phyloP scores from a whole-genome alignment of 345 rosid genomes.

The Gossypium arboreum region DNA sequence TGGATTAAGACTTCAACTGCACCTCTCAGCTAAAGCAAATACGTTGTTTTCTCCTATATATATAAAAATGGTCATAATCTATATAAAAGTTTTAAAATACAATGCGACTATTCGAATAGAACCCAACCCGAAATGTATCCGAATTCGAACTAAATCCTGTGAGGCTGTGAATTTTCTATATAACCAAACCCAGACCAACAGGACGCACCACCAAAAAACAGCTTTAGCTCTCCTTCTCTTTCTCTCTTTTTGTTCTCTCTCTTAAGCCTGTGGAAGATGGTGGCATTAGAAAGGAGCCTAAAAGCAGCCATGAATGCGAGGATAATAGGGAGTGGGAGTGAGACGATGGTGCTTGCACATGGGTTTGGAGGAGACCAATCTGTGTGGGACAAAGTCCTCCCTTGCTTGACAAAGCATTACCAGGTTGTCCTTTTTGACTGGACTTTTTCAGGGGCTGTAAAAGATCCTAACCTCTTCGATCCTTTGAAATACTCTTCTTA shows the following conservation, averaged over 20 bases:
- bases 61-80: no score
- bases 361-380: slow-evolving; percentile 76
- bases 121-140: not conserved
- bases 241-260: not conserved
- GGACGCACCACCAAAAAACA: not conserved
- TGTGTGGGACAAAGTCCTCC: slow-evolving; percentile 54
- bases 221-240: not conserved
- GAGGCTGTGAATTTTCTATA: slow-evolving; percentile 10
- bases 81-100: no score
- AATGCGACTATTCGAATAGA: not conserved
- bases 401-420: slow-evolving; percentile 39
- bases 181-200: not conserved
- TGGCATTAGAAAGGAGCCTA: slow-evolving; percentile 32
- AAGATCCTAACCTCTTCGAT: slow-evolving; percentile 51
- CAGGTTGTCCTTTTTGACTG: slow-evolving; percentile 69
- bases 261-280: slow-evolving; percentile 14
- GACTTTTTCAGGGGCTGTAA: slow-evolving; percentile 62
- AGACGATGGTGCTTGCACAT: slow-evolving; percentile 52
- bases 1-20: not conserved
- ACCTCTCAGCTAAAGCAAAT: not conserved
- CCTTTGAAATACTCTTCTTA: slow-evolving; percentile 51
- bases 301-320: slow-evolving; percentile 58
- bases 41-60: not conserved
- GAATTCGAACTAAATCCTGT: not conserved
- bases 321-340: slow-evolving; percentile 45